These are phyloP conservation scores for Cercospora brassicicola DNA, from an alignment of 2,329 filamentous ascomycete genomes.

Conservation along the genomic window DNA sequence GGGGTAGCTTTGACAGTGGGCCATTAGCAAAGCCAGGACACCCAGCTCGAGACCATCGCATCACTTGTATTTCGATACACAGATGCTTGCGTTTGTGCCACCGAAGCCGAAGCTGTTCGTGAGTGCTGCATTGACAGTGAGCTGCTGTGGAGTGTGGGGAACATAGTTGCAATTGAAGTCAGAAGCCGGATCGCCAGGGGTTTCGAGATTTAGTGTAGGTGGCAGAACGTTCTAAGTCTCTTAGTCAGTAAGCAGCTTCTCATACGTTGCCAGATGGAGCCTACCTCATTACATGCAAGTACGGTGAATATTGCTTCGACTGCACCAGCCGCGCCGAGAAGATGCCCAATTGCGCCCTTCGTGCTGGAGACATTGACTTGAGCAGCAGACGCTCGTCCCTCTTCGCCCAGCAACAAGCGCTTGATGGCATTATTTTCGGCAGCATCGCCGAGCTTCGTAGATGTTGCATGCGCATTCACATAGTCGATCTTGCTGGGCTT, in stretches of 20 bases:
- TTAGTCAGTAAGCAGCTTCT: conserved; percentile 2
- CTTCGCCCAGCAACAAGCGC: conserved; percentile 69
- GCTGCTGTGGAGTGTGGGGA: conserved; percentile 67
- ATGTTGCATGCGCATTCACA: conserved; percentile 93
- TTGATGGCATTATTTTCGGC: conserved; percentile 86
- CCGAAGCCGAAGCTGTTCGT: conserved; percentile 98
- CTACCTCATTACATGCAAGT: conserved; percentile 74
- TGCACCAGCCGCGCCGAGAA: conserved; percentile 87
- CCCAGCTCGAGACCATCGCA: neutral
- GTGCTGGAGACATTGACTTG: conserved; percentile 86
- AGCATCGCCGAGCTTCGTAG: conserved; percentile 78
- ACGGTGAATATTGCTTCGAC: conserved; percentile 86
- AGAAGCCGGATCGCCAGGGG: conserved; percentile 58
- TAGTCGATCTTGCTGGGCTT: conserved; percentile 76
- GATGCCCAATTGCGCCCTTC: conserved; percentile 88
- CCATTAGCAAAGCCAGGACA: conserved; percentile 2
- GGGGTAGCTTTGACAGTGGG: conserved; percentile 19
- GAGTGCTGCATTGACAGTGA: conserved; percentile 69
- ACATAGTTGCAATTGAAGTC: conserved; percentile 84
- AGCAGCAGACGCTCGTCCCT: conserved; percentile 61
- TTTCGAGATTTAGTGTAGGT: conserved; percentile 79
- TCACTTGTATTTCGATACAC: conserved; percentile 59
- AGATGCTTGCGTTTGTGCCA: conserved; percentile 88
- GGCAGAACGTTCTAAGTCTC: conserved; percentile 68
- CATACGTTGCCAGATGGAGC: conserved; percentile 29